phyloP scores from a whole-genome alignment of 176 grass and related monocot genomes.

The Guadua angustifolia region DNA sequence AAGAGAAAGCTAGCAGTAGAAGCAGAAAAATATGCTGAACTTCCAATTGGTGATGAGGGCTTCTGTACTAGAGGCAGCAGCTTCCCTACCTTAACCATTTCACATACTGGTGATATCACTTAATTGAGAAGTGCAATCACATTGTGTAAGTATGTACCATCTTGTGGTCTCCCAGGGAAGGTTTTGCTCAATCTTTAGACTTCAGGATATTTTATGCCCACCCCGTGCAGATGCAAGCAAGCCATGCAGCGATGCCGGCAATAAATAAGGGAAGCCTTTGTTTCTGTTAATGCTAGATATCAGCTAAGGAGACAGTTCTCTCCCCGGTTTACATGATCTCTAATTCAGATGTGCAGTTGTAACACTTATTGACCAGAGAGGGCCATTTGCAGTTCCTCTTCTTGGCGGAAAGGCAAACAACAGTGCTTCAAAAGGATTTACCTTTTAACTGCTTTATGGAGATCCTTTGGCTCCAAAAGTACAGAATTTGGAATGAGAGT shows the following conservation, averaged over 20 bases:
- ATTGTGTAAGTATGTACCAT: not conserved
- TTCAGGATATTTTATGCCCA: slow-evolving; percentile 41
- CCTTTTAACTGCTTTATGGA: slow-evolving; percentile 61
- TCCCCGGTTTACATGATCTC: slow-evolving; percentile 54
- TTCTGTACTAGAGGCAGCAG: not conserved
- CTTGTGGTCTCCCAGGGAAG: not conserved
- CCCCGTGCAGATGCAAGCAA: slow-evolving; percentile 56
- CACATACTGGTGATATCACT: not conserved
- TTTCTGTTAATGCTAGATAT: slow-evolving; percentile 48
- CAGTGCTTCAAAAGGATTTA: slow-evolving; percentile 50
- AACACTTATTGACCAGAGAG: slow-evolving; percentile 35
- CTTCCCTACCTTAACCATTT: slow-evolving; percentile 24
- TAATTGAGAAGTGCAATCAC: not conserved
- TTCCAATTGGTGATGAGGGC: slow-evolving; percentile 8
- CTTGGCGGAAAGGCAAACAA: slow-evolving; percentile 60
- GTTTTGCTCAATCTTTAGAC: slow-evolving; percentile 47
- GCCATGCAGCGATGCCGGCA: slow-evolving; percentile 21
- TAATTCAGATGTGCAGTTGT: slow-evolving; percentile 23
- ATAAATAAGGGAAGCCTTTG: slow-evolving; percentile 52
- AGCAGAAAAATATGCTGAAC: not conserved
- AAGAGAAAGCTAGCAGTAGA: slow-evolving; percentile 26
- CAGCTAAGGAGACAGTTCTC: slow-evolving; percentile 55
- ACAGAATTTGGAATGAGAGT: slow-evolving; percentile 44
- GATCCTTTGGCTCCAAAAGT: slow-evolving; percentile 53
- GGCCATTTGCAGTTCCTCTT: slow-evolving; percentile 56